phyloP scores from a whole-genome alignment of 2,329 filamentous ascomycete genomes.

The Chaetomiaceae sp. region DNA sequence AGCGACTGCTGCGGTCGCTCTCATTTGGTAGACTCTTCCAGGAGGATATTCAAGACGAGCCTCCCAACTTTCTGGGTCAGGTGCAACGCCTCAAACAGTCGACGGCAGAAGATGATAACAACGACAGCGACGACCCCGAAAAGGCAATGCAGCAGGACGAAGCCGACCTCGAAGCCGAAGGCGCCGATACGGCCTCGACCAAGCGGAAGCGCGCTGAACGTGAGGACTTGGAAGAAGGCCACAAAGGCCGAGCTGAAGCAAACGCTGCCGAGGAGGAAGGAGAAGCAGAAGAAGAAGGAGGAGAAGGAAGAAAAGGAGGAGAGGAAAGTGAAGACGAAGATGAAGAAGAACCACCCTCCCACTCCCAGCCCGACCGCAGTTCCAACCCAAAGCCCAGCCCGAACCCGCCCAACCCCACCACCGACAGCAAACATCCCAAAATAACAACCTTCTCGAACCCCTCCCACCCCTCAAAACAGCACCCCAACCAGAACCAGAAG shows the following conservation, averaged over 20 bases:
- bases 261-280: slow-evolving; percentile 8
- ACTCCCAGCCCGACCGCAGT: too few relatives aligned
- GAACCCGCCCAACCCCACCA: neutral
- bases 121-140: slow-evolving; percentile 30
- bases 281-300: neutral
- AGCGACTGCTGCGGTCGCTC: slow-evolving; percentile 39
- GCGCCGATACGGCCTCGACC: neutral
- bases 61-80: slow-evolving; percentile 41
- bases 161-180: slow-evolving; percentile 20
- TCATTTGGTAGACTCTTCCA: slow-evolving; percentile 42
- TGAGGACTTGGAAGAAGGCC: slow-evolving; percentile 6
- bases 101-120: slow-evolving; percentile 9
- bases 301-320: neutral
- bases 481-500: neutral
- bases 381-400: neutral
- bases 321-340: too few relatives aligned
- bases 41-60: slow-evolving; percentile 35
- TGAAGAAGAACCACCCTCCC: neutral
- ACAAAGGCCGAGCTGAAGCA: slow-evolving; percentile 6
- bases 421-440: too few relatives aligned
- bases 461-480: neutral
- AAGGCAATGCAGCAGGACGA: slow-evolving; percentile 27
- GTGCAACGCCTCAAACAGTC: slow-evolving; percentile 27
- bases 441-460: neutral
- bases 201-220: neutral